These are phyloP conservation scores for Betula pendula DNA, from an alignment of 306 rosid species.

Conservation along the genomic window DNA sequence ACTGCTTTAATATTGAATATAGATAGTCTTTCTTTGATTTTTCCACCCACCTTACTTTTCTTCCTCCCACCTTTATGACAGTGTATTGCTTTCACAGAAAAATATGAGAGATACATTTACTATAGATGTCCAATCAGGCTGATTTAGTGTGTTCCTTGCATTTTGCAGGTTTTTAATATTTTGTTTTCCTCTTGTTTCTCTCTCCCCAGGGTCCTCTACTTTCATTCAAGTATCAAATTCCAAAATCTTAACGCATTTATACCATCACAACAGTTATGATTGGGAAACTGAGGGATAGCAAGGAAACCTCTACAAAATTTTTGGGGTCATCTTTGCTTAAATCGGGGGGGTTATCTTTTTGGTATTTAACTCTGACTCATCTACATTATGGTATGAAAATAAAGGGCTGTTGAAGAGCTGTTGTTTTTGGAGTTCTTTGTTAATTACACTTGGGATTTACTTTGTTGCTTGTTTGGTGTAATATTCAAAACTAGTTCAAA, in stretches of 20 bases:
- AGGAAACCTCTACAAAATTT: conserved; percentile 67
- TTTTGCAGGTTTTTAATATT: conserved; percentile 73
- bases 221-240: conserved; percentile 2
- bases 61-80: too few species aligned
- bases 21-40: neutral
- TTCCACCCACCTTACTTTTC: neutral
- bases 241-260: conserved; percentile 25
- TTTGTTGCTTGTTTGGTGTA: neutral
- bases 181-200: neutral
- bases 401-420: conserved; percentile 27
- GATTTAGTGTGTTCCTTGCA: conserved; percentile 90
- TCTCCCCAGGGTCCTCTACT: neutral
- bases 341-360: conserved; percentile 94
- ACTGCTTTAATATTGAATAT: neutral
- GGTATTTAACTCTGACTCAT: conserved; percentile 98
- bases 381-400: conserved; percentile 92
- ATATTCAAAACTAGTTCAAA: too few species aligned
- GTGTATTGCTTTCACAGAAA: conserved; percentile 47
- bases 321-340: conserved; percentile 80
- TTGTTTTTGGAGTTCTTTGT: conserved; percentile 28
- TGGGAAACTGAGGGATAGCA: conserved; percentile 89
- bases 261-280: conserved; percentile 78
- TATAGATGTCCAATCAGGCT: conserved; percentile 56
- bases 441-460: conserved; percentile 10
- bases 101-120: conserved; percentile 52